These are phyloP conservation scores for Beta macrorhiza DNA, from an alignment of 179 eudicot genomes.

Conservation along the genomic window DNA sequence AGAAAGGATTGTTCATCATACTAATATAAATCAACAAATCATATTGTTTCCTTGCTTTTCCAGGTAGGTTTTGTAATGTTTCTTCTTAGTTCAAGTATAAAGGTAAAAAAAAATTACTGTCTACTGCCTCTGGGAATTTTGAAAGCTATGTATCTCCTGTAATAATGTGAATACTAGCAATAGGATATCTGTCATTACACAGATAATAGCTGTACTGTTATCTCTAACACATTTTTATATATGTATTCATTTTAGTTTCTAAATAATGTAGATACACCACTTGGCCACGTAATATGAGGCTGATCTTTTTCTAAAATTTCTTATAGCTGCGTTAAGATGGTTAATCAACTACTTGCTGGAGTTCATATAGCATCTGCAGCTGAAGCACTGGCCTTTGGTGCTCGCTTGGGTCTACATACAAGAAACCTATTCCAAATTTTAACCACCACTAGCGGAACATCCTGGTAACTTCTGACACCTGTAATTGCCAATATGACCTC, in stretches of 20 bases:
- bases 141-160: neutral
- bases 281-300: neutral
- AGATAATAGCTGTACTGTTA: neutral
- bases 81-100: neutral
- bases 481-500: neutral
- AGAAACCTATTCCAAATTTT: slow-evolving; percentile 66
- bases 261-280: too few relatives aligned
- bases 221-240: neutral
- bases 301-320: slow-evolving; percentile 1
- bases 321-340: slow-evolving; percentile 94
- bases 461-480: slow-evolving; percentile 59
- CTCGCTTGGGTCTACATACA: slow-evolving; percentile 83
- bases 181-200: neutral
- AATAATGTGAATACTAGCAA: neutral
- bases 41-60: neutral
- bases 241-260: neutral
- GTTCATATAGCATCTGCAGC: slow-evolving; percentile 99
- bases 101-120: neutral
- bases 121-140: neutral
- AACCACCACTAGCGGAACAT: slow-evolving; percentile 68
- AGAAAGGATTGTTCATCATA: neutral
- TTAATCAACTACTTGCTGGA: slow-evolving; percentile 98
- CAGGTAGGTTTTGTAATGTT: neutral
- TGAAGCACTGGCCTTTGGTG: slow-evolving; percentile 96
- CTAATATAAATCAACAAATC: neutral